These are phyloP conservation scores for Effrenium voratum DNA, from an alignment of 73 alveolate genomes.

Conservation along the genomic window DNA sequence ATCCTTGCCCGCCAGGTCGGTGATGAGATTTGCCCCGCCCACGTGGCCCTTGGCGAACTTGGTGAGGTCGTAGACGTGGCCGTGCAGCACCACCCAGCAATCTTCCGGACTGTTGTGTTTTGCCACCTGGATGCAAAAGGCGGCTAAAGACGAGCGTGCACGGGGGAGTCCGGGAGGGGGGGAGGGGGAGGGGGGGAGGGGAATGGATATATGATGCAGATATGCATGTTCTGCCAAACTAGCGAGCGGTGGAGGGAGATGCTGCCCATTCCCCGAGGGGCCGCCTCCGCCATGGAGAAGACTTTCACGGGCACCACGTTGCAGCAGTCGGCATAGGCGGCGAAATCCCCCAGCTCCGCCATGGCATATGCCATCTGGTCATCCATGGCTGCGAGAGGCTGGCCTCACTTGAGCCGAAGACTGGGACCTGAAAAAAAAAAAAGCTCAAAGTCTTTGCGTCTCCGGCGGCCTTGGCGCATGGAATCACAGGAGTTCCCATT, in stretches of 20 bases:
- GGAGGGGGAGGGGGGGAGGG: not conserved
- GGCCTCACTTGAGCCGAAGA: not conserved
- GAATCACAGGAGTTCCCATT: too few relatives aligned
- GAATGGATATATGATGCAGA: not conserved
- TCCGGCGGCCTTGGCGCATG: too few relatives aligned
- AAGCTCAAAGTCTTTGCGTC: too few relatives aligned
- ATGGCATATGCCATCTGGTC: slow-evolving; percentile 68
- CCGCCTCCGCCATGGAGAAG: slow-evolving; percentile 36
- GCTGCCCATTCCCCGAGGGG: not conserved
- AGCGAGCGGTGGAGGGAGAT: too few relatives aligned
- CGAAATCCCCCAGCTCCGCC: slow-evolving; percentile 65
- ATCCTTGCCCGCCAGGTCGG: slow-evolving; percentile 83
- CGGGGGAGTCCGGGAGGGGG: not conserved
- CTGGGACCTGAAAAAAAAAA: not conserved
- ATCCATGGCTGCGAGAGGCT: slow-evolving; percentile 20
- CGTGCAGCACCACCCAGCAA: slow-evolving; percentile 77
- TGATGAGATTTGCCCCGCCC: slow-evolving; percentile 73
- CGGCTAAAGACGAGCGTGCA: not conserved
- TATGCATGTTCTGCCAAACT: not conserved
- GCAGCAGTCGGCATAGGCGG: slow-evolving; percentile 39
- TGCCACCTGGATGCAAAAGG: not conserved
- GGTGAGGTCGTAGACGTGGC: slow-evolving; percentile 73
- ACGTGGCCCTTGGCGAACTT: slow-evolving; percentile 56
- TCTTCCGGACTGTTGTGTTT: slow-evolving; percentile 49
- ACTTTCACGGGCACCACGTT: slow-evolving; percentile 5